phyloP scores from a whole-genome alignment of 2,329 filamentous ascomycete species.

The Penicillium hordei region DNA sequence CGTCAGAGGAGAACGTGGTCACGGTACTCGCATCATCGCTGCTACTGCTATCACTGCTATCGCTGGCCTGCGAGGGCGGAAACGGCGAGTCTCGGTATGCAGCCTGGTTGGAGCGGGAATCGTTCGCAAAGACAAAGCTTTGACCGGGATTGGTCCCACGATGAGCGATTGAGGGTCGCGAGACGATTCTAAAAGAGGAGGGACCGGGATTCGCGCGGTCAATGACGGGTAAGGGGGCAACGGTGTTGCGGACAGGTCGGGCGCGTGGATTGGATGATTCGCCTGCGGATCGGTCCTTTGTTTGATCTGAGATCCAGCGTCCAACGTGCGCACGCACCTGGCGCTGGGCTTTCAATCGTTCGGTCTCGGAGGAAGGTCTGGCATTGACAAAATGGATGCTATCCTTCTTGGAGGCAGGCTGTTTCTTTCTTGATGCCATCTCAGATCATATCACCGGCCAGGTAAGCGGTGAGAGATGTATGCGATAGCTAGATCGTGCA shows the following conservation, averaged over 20 bases:
- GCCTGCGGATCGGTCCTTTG: conserved; percentile 29
- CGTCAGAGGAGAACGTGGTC: background rate
- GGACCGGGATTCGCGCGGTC: background rate
- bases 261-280: conserved; percentile 1
- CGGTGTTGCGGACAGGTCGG: background rate
- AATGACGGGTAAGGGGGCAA: background rate
- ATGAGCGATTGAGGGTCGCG: conserved; percentile 1
- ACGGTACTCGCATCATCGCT: conserved; percentile 6
- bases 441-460: background rate
- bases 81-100: conserved; percentile 9
- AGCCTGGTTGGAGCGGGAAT: background rate
- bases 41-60: conserved; percentile 22
- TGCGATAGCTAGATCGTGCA: background rate
- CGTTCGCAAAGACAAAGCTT: background rate
- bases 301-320: conserved; percentile 39
- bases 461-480: background rate
- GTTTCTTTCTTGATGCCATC: conserved; percentile 30
- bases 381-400: conserved; percentile 38
- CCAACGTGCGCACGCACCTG: conserved; percentile 38
- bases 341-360: conserved; percentile 29
- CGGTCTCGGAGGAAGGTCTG: conserved; percentile 31
- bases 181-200: conserved; percentile 12
- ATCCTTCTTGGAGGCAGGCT: conserved; percentile 21
- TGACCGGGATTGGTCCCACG: background rate
- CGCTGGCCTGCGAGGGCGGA: conserved; percentile 13